phyloP scores from a whole-genome alignment of 768 basidiomycete genomes.

The Thelephora aurantiotincta region DNA sequence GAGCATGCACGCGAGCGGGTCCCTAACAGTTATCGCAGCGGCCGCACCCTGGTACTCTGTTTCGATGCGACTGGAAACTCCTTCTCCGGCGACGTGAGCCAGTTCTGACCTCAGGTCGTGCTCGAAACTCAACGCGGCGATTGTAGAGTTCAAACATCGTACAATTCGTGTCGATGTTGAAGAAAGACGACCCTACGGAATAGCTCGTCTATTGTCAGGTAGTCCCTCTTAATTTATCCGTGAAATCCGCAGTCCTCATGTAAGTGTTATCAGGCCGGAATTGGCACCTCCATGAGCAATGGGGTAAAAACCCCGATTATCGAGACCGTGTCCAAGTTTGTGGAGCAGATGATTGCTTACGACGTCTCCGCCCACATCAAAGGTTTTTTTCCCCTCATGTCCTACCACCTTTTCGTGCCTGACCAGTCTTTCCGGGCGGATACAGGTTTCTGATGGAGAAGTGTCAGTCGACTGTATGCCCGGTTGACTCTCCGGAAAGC shows the following conservation, averaged over 20 bases:
- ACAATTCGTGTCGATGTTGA: constrained; percentile 6
- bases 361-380: too few relatives aligned
- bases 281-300: constrained; percentile 16
- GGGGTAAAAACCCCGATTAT: neutral
- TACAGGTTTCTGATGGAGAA: constrained; percentile 11
- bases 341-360: too few relatives aligned
- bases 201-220: constrained; percentile 6
- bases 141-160: constrained; percentile 8
- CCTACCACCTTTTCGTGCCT: neutral
- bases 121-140: neutral
- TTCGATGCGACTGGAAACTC: neutral
- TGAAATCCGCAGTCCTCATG: constrained; percentile 11
- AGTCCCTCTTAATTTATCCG: constrained; percentile 28
- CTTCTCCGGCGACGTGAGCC: neutral
- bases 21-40: neutral
- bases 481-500: neutral
- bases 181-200: constrained; percentile 3
- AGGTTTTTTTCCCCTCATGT: too few relatives aligned
- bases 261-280: constrained; percentile 23
- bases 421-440: neutral
- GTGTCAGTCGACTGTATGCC: constrained; percentile 34
- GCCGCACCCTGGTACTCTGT: constrained; percentile 1
- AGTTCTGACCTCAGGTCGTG: neutral
- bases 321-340: neutral
- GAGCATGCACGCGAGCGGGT: neutral